Conservation (phyloP, 2,329 filamentous ascomycete genomes). For the Colletotrichum lini region DNA sequence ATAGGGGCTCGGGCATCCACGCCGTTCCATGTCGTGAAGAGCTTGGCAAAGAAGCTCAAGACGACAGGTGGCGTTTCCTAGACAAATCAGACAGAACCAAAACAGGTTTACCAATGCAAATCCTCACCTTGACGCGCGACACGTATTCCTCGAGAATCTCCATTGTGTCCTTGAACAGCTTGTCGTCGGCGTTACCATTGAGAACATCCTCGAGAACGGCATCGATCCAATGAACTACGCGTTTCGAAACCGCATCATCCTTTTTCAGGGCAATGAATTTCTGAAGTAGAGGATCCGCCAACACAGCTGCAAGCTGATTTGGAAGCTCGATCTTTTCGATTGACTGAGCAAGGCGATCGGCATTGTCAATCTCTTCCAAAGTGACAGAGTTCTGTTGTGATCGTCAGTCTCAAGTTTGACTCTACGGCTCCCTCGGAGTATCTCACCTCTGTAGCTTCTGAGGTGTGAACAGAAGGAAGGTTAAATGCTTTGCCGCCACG, state of each 20-base stretch:
- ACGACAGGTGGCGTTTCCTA: constrained; percentile 58
- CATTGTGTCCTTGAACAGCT: constrained; percentile 68
- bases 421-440: neutral
- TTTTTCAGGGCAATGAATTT: constrained; percentile 80
- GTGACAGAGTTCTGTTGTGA: constrained; percentile 69
- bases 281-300: constrained; percentile 83
- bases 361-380: constrained; percentile 84
- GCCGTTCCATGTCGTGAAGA: constrained; percentile 76
- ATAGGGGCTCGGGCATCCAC: constrained; percentile 66
- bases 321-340: constrained; percentile 86
- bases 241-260: constrained; percentile 63
- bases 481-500: constrained; percentile 63
- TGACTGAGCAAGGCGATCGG: constrained; percentile 77
- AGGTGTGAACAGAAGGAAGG: constrained; percentile 81
- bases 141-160: constrained; percentile 70
- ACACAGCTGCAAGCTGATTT: constrained; percentile 83
- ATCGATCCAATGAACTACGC: constrained; percentile 73
- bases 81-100: constrained; percentile 22
- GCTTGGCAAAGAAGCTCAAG: constrained; percentile 64
- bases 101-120: neutral
- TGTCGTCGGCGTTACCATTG: constrained; percentile 64
- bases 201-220: constrained; percentile 70
- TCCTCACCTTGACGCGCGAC: constrained; percentile 66
- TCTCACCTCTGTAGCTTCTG: constrained; percentile 76
- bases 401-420: constrained; percentile 36